Evolutionary conservation across 2,329 filamentous ascomycete species (phyloP), one percentile per base, ranked within the genome.

Genomic region (Fusarium domesticum): DNA sequence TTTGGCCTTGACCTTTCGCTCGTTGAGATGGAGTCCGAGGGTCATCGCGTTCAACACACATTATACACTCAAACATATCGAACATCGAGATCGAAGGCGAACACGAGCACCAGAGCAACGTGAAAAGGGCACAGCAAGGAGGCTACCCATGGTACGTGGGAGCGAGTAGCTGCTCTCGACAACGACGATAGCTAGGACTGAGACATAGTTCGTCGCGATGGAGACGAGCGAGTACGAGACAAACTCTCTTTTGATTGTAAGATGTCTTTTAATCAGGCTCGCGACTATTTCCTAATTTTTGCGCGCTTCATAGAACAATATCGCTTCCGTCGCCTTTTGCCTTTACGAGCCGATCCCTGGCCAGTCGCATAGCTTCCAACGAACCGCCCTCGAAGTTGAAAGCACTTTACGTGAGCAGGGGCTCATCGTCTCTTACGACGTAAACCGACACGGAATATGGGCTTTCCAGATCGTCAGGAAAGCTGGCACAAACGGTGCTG

Each of bases 201-300:
- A 50, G 50, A 48, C 51, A 60, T 53, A 65, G 54, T 60, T 65
- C 57, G 65, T 61, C 76, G 78, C 76, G 62, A 83, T 83, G 79
- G 79, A 83, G 66, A 74, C 75, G 65, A 76, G 77, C 54, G 78
- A 82, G 68, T 81, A 80, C 66, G 77, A 80, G 60, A 83, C 79
- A 62, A 83, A 83, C 67, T 73, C 72, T 49, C 67, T 83, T 58
- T 68, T 79, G 59, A 72, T 81, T 69, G 79, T 82, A 55, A 59
- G 16, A 15, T 41, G 31, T 19, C 39, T 12, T 19, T 32, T 12
- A 6, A 6, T 14, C 4, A 1, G 15, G 31, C 16, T 14, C 23
- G 38, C 19, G 6, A 6, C n/a, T 28, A 11, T 25, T 35, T 14
- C 10, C 53, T 64, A 20, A 60, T 51, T 31, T 19, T 20, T 37